Evolutionary conservation across 2,329 filamentous ascomycete genomes (phyloP), one percentile per base, ranked within the genome.

Genomic region (Clarireedia homoeocarpa): DNA sequence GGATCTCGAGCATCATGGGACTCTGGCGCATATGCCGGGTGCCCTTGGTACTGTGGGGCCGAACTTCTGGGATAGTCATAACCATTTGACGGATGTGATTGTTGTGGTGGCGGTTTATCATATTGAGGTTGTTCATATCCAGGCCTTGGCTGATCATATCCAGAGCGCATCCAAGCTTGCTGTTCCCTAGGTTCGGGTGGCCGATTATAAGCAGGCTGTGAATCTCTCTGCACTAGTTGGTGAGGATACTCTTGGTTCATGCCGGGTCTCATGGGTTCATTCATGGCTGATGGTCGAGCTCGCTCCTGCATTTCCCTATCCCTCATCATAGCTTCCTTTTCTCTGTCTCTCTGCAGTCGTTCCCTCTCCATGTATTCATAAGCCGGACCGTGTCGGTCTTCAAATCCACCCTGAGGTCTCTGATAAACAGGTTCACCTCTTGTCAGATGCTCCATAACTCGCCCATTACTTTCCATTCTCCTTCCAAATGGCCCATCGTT

Each of bases 281-380:
- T 55, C 34, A 56, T 50, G 23, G 77, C 42, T 42, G 53, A 15
- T 76, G 53, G 77, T 73, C 51, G 76, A 73, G 57, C 73, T 61
- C 54, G 40, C 17, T 55, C 53, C 20, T 38, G 48, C 15, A 23
- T 14, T 38, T 49, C 48, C 30, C 48, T 34, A 20, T 49, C 48
- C 17, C 48, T 49, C 23, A 47, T 42, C 15, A 42, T 42, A 42
- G 17, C 39, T 42, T 42, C 39, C 15, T 42, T 42, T 42, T 42
- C 27, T 48, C 53, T 46, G 6, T 55, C 40, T 30, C 40, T 47
- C 5, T 53, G 48, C 24, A 23, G 20, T 6, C 66, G 58, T 17
- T 67, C 82, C 45, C 78, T 71, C 49, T 73, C 76, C 20, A 82
- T 79, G 56, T 84, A 80, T 61, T 78, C 81, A 48, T 78, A 75